phyloP scores from a whole-genome alignment of 2,329 filamentous ascomycete species.

The Alternaria consortialis region DNA sequence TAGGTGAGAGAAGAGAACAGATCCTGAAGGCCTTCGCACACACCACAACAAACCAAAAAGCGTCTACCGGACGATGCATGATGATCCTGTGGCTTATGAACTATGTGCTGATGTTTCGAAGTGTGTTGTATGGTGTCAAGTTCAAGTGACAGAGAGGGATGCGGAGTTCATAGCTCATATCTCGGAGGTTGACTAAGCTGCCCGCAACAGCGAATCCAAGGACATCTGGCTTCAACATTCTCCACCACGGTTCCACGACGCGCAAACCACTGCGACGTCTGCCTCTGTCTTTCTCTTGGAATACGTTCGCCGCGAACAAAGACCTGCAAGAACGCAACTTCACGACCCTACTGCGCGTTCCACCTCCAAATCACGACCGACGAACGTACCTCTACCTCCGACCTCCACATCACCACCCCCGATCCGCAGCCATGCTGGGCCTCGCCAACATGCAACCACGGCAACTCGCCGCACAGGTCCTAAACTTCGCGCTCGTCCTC shows the following conservation, averaged over 20 bases:
- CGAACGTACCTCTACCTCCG: background rate
- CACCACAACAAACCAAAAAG: background rate
- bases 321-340: background rate
- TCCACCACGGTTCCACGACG: conserved; percentile 24
- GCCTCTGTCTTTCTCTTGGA: background rate
- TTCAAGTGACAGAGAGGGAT: background rate
- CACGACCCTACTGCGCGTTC: background rate
- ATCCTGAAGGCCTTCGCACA: background rate
- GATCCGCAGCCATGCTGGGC: conserved; percentile 44
- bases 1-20: conserved; percentile 13
- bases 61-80: background rate
- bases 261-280: conserved; percentile 7
- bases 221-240: conserved; percentile 46
- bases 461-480: conserved; percentile 80
- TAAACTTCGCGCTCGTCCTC: conserved; percentile 91
- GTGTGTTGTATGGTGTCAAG: background rate
- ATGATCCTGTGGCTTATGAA: background rate
- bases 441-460: conserved; percentile 75
- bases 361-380: background rate
- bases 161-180: conserved; percentile 21
- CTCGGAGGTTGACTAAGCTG: conserved; percentile 34
- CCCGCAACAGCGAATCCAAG: conserved; percentile 31
- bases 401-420: conserved; percentile 7
- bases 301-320: background rate
- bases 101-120: background rate